Percentiles rank a stretch among this genome's conserved stretches.
phyloP scores from a whole-genome alignment of 2,329 filamentous ascomycete species.

The Pseudogymnoascus sp. region DNA sequence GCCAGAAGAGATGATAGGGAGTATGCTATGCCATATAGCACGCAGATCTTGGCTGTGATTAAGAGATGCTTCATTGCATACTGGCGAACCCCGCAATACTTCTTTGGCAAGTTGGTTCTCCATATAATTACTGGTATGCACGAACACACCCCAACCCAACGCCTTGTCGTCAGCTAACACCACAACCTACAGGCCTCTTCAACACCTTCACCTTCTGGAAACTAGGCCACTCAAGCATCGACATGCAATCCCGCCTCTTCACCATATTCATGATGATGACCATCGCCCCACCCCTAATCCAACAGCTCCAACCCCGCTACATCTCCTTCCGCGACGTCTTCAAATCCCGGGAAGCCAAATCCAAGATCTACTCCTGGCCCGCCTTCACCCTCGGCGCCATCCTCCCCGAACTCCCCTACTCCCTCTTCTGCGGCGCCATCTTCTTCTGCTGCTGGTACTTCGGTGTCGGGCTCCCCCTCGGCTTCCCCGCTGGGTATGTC shows the following conservation, averaged over 20 bases:
- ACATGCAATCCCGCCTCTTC: constrained; percentile 63
- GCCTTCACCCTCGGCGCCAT: constrained; percentile 60
- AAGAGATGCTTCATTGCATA: constrained; percentile 51
- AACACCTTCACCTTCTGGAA: constrained; percentile 62
- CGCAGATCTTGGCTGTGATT: constrained; percentile 44
- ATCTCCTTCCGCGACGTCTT: constrained; percentile 57
- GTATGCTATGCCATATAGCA: constrained; percentile 49
- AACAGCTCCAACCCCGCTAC: constrained; percentile 65
- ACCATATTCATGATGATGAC: constrained; percentile 66
- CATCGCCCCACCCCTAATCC: constrained; percentile 62
- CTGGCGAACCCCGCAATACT: constrained; percentile 55
- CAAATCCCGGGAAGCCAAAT: constrained; percentile 58
- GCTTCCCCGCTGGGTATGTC: constrained; percentile 50
- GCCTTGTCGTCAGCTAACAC: constrained; percentile 25
- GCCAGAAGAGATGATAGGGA: constrained; percentile 44
- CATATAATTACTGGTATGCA: constrained; percentile 46
- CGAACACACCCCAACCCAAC: constrained; percentile 42
- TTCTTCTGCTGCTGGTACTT: constrained; percentile 59
- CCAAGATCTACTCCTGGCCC: constrained; percentile 69
- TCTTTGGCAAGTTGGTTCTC: constrained; percentile 52
- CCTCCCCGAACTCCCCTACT: constrained; percentile 62
- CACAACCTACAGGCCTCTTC: constrained; percentile 43
- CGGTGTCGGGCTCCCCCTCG: constrained; percentile 41
- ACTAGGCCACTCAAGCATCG: constrained; percentile 44
- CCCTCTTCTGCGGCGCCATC: constrained; percentile 53